phyloP scores from a whole-genome alignment of 1,139 yeast species.

The Kodamaea alishanica region DNA sequence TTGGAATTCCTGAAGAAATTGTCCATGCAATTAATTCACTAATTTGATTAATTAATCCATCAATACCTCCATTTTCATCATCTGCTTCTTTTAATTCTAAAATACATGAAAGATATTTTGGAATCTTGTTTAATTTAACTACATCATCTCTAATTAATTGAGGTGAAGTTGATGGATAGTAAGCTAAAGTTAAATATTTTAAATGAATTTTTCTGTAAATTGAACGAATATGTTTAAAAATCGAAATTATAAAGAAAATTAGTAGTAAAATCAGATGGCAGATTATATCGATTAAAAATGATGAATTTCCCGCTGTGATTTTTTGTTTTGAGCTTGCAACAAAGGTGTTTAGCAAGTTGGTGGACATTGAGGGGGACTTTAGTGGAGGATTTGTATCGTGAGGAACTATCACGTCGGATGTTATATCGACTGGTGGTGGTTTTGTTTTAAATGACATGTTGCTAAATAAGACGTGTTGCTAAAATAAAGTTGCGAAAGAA shows the following conservation, averaged over 20 bases:
- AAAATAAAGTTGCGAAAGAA: no score
- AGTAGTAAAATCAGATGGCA: conserved; percentile 46
- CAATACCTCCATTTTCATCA: conserved; percentile 85
- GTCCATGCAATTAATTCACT: conserved; percentile 87
- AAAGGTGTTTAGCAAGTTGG: no score
- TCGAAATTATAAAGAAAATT: conserved; percentile 54
- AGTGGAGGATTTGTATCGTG: no score
- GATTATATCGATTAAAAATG: conserved; percentile 10
- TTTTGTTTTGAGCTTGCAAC: no score
- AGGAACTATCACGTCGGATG: no score
- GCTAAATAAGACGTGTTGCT: no score
- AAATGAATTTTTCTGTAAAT: conserved; percentile 54
- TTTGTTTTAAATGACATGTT: no score
- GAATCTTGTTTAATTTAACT: conserved; percentile 65
- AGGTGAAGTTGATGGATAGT: conserved; percentile 82
- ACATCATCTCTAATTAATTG: conserved; percentile 85
- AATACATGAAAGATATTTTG: conserved; percentile 70
- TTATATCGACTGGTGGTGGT: no score
- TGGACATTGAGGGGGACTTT: no score
- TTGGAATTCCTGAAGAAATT: conserved; percentile 74
- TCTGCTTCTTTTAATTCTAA: conserved; percentile 68
- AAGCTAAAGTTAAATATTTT: conserved; percentile 59
- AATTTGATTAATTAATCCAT: conserved; percentile 72
- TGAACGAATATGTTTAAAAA: conserved; percentile 50
- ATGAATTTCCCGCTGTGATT: no score